Conservation (phyloP, 108 stramenopile species). For the Cyclostephanos tholiformis region DNA sequence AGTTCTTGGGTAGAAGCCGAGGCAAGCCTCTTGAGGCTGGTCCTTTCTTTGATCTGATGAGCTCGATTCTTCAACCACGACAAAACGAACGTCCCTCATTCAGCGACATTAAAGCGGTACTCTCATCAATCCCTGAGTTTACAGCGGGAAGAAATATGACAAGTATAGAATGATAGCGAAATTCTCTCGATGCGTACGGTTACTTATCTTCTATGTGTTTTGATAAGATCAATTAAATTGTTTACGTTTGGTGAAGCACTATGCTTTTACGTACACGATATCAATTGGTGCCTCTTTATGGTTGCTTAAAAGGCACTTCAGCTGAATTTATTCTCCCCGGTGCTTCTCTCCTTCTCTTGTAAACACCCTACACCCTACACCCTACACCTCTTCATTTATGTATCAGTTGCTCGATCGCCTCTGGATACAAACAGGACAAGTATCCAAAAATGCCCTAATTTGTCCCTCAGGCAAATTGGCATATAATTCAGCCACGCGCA, state of each 20-base stretch:
- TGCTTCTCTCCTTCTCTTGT: too few relatives aligned
- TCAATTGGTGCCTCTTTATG: too few relatives aligned
- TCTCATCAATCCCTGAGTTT: neutral
- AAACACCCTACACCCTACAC: too few relatives aligned
- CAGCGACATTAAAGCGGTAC: constrained; percentile 8
- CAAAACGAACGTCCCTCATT: constrained; percentile 8
- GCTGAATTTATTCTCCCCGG: too few relatives aligned
- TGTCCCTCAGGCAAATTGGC: constrained; percentile 39
- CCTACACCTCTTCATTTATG: neutral
- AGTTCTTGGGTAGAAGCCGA: neutral
- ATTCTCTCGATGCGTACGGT: too few relatives aligned
- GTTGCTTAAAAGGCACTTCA: too few relatives aligned
- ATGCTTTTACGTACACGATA: too few relatives aligned
- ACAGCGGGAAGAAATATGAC: too few relatives aligned
- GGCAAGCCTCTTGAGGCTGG: neutral
- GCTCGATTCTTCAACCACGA: constrained; percentile 17
- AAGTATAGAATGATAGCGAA: too few relatives aligned
- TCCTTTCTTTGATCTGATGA: constrained; percentile 5
- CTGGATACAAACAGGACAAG: constrained; percentile 34
- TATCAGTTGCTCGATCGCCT: constrained; percentile 2
- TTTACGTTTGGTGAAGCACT: too few relatives aligned
- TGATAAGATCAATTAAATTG: too few relatives aligned
- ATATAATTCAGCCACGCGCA: constrained; percentile 29
- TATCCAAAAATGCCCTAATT: constrained; percentile 30
- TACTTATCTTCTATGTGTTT: too few relatives aligned